Base-by-base conservation (phyloP, 495 filamentous ascomycete genomes). In the Haplographium delicatum region DNA sequence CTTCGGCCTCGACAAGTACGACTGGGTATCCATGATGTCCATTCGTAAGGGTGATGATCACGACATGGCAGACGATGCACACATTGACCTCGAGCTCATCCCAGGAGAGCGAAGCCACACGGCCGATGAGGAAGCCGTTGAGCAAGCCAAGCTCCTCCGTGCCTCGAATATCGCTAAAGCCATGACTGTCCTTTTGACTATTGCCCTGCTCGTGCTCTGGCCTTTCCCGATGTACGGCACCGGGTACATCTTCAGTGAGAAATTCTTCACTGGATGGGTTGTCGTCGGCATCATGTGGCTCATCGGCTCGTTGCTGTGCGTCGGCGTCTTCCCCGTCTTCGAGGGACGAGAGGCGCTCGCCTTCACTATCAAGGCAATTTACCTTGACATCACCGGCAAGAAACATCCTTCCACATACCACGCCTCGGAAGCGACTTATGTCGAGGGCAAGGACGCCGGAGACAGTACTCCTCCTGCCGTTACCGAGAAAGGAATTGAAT, bases 161-260 rank as follows among this genome's bases (percentile, higher is more conserved):
- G 86, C 89, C 0, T 81, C 87, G 24, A 78, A 84, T 51, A 89
- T 94, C 61, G 88, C 90, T 9, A 87, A 88, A 56, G 79, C 72
- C 5, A 75, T 87, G 56, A 96, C 90, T 0, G 73, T 83, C 35
- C 64, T 77, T 58, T 74, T 90, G 72, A 89, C 90, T 0, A 51
- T 96, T 0, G 76, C 80, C 6, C 68, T 97, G 46, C 66, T 97
- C 2, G 73, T 97, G 18, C 76, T 96, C 40, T 97, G 91, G 91
- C 91, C 91, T 7, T 93, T 96, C 74, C 91, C 91, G 1, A 81
- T 97, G 81, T 97, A 94, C 62, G 91, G 89, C 6, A 73, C 74
- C 5, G 80, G 79, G 18, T 97, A 97, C 61, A 72, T 62, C 22
- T 90, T 90, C 68, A 82, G 76, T 62, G 84, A 84, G 71, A 73